phyloP scores from a whole-genome alignment of 371 early-diverging fungal genomes.

The Lichtheimia hyalospora region DNA sequence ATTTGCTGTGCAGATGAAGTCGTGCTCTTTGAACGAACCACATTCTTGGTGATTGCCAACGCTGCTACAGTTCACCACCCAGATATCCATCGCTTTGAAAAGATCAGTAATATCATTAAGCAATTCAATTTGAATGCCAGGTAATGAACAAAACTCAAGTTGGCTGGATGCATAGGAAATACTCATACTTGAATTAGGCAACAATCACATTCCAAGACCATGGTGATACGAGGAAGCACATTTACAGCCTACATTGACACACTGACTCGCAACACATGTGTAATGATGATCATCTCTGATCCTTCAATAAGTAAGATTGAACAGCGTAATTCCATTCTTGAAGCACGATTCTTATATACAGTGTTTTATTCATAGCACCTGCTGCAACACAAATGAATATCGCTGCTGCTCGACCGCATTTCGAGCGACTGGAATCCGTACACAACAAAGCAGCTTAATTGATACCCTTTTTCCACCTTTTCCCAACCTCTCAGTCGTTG shows the following conservation, averaged over 20 bases:
- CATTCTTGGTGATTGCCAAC: conserved; percentile 93
- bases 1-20: conserved; percentile 93
- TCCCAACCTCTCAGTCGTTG: not conserved
- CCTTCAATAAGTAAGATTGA: conserved; percentile 16
- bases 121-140: conserved; percentile 86
- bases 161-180: not conserved
- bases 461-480: not conserved
- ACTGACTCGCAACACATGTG: conserved; percentile 14
- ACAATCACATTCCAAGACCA: conserved; percentile 18
- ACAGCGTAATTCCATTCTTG: not conserved
- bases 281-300: conserved; percentile 17
- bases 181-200: conserved; percentile 8
- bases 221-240: conserved; percentile 19
- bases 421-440: conserved; percentile 66
- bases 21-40: conserved; percentile 92
- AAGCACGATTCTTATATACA: not conserved
- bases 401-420: conserved; percentile 73
- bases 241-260: conserved; percentile 21
- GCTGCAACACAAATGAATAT: conserved; percentile 82
- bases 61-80: conserved; percentile 56
- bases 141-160: conserved; percentile 28
- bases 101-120: conserved; percentile 92
- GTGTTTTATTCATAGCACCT: conserved; percentile 50
- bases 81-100: conserved; percentile 85
- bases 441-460: conserved; percentile 19